Evolutionary conservation across 2,329 filamentous ascomycete species (phyloP), one percentile per base, ranked within the genome.

Genomic region (Epichloe typhina): DNA sequence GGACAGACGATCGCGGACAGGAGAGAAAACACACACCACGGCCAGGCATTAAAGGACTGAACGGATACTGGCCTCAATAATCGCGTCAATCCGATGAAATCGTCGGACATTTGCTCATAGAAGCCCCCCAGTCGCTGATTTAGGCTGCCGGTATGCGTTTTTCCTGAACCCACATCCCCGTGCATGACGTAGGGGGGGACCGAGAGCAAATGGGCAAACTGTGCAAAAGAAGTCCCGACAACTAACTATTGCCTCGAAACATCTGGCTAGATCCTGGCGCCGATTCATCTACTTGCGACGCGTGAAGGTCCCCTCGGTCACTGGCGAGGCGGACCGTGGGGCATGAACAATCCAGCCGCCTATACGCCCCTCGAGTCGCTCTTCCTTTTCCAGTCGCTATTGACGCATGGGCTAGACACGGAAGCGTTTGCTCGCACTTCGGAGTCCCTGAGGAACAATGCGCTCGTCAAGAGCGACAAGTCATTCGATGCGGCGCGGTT

Each of bases 321-420:
- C 68, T 70, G 71, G 71, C 74, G 74, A 76, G 73, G 74, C 63
- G 71, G 68, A 69, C 68, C 66, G 64, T 64, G 72, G 72, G 74
- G 72, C 67, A 79, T 79, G 75, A 76, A 72, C 72, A 67, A 68
- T 62, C 66, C 69, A 67, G 75, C 80, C 63, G 73, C 76, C 62
- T 90, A 93, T 70, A 91, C 88, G 64, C 80, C 84, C 59, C 85
- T 94, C 73, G 89, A 95, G 76, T 86, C 84, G 63, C 77, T 94
- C 55, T 79, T 93, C 58, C 77, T 95, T 62, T 91, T 93, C 71
- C 87, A 91, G 69, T 84, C 83, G 54, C 76, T 94, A 56, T 76
- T 82, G 58, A 73, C 74, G 58, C 76, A 86, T 66, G 85, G 85
- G 62, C 72, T 82, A 57, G 77, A 81, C 57, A 71, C 80, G 49